Percentiles rank a stretch among this genome's conserved stretches.
Conservation (phyloP, 208 protist genomes). For the Trypanosoma mega region DNA sequence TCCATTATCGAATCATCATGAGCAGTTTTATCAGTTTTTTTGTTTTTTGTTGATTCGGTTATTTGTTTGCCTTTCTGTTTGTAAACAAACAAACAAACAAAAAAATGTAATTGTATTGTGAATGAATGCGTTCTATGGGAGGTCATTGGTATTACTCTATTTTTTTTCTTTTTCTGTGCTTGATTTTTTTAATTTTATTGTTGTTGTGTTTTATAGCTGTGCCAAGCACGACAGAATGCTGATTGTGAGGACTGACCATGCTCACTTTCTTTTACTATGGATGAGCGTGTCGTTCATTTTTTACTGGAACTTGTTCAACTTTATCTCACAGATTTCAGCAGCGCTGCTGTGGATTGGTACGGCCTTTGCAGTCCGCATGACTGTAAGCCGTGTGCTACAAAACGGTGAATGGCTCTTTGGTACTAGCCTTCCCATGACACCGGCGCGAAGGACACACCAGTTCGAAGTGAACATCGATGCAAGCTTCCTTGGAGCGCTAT, state of each 20-base stretch:
- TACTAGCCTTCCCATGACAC: not conserved
- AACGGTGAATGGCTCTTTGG: constrained; percentile 13
- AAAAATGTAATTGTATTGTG: too few relatives aligned
- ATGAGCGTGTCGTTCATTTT: constrained; percentile 28
- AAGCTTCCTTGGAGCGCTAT: not conserved
- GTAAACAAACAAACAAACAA: not conserved
- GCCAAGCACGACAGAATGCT: too few relatives aligned
- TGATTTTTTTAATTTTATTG: too few relatives aligned
- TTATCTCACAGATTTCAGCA: constrained; percentile 17
- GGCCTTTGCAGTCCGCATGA: constrained; percentile 1
- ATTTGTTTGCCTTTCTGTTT: not conserved
- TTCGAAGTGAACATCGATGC: not conserved
- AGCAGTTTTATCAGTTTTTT: not conserved
- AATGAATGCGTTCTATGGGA: too few relatives aligned
- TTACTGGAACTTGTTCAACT: constrained; percentile 55
- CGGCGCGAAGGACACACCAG: too few relatives aligned
- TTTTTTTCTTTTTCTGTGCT: too few relatives aligned
- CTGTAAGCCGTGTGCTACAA: not conserved
- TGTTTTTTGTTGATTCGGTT: not conserved
- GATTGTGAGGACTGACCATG: constrained; percentile 8
- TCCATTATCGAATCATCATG: too few relatives aligned
- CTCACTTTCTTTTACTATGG: constrained; percentile 13
- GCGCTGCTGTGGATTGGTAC: constrained; percentile 19
- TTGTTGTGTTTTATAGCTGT: too few relatives aligned
- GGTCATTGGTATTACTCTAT: too few relatives aligned